A percentile compares a stretch with the other conserved stretches of the same genome.
These are phyloP conservation scores for Podaxis pistillaris DNA, from an alignment of 768 basidiomycete species.

Conservation along the genomic window DNA sequence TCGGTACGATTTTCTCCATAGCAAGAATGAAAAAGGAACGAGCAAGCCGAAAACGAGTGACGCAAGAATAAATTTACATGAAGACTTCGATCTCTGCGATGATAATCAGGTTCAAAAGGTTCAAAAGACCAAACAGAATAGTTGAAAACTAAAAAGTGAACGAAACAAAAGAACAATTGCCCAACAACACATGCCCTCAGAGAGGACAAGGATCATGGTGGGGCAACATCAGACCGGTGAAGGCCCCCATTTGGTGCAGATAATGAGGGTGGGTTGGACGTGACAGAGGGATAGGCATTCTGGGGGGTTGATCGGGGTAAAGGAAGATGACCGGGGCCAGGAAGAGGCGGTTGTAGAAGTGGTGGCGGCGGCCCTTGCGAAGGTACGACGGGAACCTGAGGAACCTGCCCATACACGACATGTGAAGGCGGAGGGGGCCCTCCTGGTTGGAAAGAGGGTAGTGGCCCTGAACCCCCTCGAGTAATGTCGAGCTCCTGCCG, in stretches of 20 bases:
- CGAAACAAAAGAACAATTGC: neutral
- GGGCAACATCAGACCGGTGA: conserved; percentile 6
- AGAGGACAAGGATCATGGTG: neutral
- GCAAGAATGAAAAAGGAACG: neutral
- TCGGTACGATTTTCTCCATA: conserved; percentile 6
- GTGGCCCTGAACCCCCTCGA: conserved; percentile 44
- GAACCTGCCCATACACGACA: conserved; percentile 51
- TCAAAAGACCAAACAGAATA: neutral
- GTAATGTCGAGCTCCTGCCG: conserved; percentile 69
- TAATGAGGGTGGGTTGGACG: conserved; percentile 8
- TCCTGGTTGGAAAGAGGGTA: conserved; percentile 48
- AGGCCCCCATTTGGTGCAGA: conserved; percentile 14
- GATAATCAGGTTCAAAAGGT: neutral
- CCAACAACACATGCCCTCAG: neutral
- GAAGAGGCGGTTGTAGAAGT: conserved; percentile 42
- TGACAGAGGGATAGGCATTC: conserved; percentile 15
- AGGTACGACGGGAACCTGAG: conserved; percentile 31
- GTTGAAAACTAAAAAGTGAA: neutral
- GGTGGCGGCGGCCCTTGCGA: conserved; percentile 46
- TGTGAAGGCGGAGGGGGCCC: conserved; percentile 46
- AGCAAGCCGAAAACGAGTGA: neutral
- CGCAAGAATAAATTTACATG: conserved; percentile 4
- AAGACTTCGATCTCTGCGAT: neutral
- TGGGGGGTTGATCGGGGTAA: conserved; percentile 27
- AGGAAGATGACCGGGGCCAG: conserved; percentile 30